phyloP scores from a whole-genome alignment of 2,329 filamentous ascomycete species.

The Penicillium hesseltinei region DNA sequence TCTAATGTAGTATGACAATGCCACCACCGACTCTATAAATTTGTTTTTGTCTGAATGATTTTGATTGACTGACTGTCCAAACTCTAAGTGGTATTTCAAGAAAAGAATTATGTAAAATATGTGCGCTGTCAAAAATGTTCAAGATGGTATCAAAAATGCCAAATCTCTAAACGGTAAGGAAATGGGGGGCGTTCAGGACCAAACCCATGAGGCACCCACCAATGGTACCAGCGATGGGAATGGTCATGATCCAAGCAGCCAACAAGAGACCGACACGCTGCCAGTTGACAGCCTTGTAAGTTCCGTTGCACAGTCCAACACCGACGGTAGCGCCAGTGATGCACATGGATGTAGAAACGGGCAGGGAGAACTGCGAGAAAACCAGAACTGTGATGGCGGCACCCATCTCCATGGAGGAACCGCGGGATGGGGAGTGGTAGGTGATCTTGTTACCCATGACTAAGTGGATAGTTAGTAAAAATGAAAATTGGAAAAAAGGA shows the following conservation, averaged over 20 bases:
- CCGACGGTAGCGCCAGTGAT: conserved; percentile 77
- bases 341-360: conserved; percentile 76
- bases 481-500: background rate
- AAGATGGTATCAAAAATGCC: background rate
- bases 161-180: conserved; percentile 21
- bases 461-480: conserved; percentile 33
- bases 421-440: conserved; percentile 60
- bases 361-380: conserved; percentile 72
- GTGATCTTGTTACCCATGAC: conserved; percentile 82
- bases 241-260: conserved; percentile 65
- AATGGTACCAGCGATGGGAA: conserved; percentile 60
- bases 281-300: conserved; percentile 70
- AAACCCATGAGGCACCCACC: conserved; percentile 55
- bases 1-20: background rate
- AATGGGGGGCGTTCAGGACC: conserved; percentile 60
- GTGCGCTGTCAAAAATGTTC: background rate
- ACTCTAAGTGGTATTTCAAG: background rate
- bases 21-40: no score
- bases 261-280: conserved; percentile 67
- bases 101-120: conserved; percentile 1
- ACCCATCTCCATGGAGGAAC: conserved; percentile 75
- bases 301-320: conserved; percentile 74
- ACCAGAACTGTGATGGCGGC: conserved; percentile 73
- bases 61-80: background rate
- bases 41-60: background rate